Evolutionary conservation across 257 asterid genomes (phyloP).

Genomic region (Nicotiana obtusifolia): DNA sequence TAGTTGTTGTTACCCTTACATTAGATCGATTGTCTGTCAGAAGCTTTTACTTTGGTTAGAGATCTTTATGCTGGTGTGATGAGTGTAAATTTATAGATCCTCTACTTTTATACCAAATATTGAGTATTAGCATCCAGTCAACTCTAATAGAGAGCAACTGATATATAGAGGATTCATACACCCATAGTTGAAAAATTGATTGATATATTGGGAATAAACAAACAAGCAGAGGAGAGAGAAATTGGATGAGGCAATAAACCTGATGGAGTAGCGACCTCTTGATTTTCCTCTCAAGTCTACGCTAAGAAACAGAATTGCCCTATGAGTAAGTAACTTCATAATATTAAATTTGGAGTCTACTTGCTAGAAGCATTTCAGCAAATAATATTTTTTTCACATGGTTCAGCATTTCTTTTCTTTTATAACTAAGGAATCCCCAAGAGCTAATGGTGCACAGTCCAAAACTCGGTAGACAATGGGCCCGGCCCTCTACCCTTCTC

Average conservation of each 20-base stretch:
- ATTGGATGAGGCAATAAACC: neutral
- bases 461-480: neutral
- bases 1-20: neutral
- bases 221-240: neutral
- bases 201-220: neutral
- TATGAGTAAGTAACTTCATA: neutral
- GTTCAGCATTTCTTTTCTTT: neutral
- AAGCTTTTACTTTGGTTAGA: neutral
- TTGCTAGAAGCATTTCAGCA: neutral
- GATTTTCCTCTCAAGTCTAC: neutral
- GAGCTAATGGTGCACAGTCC: neutral
- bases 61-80: neutral
- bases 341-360: neutral
- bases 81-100: neutral
- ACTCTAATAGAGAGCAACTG: neutral
- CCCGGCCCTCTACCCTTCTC: neutral
- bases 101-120: neutral
- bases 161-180: neutral
- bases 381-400: no score
- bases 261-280: neutral
- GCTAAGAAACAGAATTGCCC: neutral
- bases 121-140: neutral
- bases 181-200: neutral
- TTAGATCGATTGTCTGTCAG: neutral
- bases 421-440: neutral